These are phyloP conservation scores for Russula sp. DNA, from an alignment of 768 basidiomycete species.

Conservation along the genomic window DNA sequence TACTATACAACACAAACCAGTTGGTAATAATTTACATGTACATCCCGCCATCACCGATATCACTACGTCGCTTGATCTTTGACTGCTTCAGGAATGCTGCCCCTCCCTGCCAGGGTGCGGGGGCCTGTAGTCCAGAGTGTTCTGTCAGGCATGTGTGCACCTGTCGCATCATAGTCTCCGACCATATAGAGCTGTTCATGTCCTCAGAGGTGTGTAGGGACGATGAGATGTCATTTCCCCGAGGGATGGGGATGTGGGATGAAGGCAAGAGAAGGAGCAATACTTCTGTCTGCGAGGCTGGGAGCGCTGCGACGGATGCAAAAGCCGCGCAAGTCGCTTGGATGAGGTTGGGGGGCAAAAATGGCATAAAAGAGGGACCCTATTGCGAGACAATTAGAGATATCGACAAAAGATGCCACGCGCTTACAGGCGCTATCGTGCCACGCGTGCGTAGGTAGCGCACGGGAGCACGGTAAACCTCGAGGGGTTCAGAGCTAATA, in stretches of 20 bases:
- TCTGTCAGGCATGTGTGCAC: constrained; percentile 10
- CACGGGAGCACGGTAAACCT: constrained; percentile 22
- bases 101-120: constrained; percentile 11
- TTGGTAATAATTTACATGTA: constrained; percentile 20
- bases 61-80: constrained; percentile 4
- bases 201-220: not conserved
- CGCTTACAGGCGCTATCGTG: constrained; percentile 12
- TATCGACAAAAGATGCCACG: not conserved
- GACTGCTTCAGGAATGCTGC: not conserved
- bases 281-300: constrained; percentile 11
- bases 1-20: not conserved
- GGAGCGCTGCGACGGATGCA: constrained; percentile 20
- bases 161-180: constrained; percentile 9
- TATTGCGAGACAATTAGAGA: constrained; percentile 4
- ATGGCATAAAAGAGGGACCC: constrained; percentile 12
- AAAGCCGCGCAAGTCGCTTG: constrained; percentile 27
- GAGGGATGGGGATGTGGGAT: constrained; percentile 8
- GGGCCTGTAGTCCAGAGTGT: not conserved
- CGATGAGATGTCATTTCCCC: not conserved
- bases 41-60: constrained; percentile 26
- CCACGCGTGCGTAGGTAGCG: constrained; percentile 25
- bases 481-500: constrained; percentile 20
- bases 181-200: constrained; percentile 6
- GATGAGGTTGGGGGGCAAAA: constrained; percentile 27
- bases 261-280: constrained; percentile 24